Evolutionary conservation across 1,284 basidiomycete species (phyloP), one percentile per base, ranked within the genome.

Genomic region (Sporisorium reilianum): DNA sequence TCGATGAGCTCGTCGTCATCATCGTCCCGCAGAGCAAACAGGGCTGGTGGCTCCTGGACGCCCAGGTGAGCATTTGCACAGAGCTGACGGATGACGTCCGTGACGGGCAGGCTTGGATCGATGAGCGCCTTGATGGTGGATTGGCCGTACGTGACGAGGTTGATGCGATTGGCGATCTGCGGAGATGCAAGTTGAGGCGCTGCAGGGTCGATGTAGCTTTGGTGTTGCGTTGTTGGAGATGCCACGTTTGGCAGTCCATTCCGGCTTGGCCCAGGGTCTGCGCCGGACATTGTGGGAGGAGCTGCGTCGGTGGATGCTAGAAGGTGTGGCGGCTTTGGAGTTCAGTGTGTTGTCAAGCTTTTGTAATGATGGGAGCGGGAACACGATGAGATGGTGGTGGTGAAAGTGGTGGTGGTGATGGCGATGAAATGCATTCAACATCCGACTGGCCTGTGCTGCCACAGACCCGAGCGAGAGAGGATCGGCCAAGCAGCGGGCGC

Each of bases 1-100:
- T 94, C 96, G n/a, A 98, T 91, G 50, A 97, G 86, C 79, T 93
- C 92, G 75, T 94, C 93, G 28, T 88, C 89, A 77, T 95, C 93
- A 25, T 81, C 79, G 81, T 97, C 94, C 76, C 95, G 88, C 62
- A 98, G 85, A 1, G 94, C 93, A 80, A 91, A 95, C 65, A 93
- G 88, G 4, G 90, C 89, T 14, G 93, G 90, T 0, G 92, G 90
- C 57, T 95, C 93, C 68, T 90, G 90, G 51, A 95, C 90, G 80
- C 92, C 91, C 77, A 97, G 87, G 84, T 92, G 85, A 18, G 77
- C 66, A 23, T 85, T 84, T 30, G 80, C 79, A 42, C 82, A 85
- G 14, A 86, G 82, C 60, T 86, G 86, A 11, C 79, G 69, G 20
- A 81, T 78, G 22, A 80, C 76, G 58, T 81, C 80, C 55, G 66